Conservation (phyloP, 2,329 filamentous ascomycete genomes). For the Talaromyces sp. region DNA sequence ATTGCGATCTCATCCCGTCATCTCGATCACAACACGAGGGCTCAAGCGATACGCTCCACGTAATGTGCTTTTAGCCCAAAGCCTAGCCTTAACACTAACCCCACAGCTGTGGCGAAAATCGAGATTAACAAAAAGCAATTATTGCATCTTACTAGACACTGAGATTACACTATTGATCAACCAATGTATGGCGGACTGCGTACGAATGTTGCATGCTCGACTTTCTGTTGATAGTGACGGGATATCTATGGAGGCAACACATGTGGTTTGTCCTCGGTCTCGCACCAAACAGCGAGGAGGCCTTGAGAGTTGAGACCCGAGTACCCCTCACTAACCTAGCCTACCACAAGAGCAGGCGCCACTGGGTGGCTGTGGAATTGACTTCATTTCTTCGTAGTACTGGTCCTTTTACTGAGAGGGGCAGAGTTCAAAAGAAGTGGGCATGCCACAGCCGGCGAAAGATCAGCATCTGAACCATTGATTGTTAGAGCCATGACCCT, state of each 20-base stretch:
- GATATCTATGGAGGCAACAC: background rate
- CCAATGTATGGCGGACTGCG: background rate
- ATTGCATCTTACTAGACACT: background rate
- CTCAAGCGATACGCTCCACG: conserved; percentile 1
- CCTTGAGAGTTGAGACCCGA: background rate
- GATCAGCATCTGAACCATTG: background rate
- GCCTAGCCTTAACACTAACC: background rate
- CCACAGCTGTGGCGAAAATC: conserved; percentile 12
- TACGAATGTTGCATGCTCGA: background rate
- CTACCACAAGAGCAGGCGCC: background rate
- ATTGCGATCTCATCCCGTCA: conserved; percentile 4
- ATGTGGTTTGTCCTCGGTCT: background rate
- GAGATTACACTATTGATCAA: background rate
- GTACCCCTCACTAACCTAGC: conserved; percentile 1
- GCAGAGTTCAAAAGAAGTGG: background rate
- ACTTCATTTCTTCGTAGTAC: background rate
- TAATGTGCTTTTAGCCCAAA: background rate
- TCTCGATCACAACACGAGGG: background rate
- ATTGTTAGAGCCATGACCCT: background rate
- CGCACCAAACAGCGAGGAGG: background rate
- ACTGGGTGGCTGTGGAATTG: too few species aligned
- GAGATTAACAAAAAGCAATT: conserved; percentile 9
- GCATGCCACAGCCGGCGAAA: background rate
- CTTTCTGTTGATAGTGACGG: background rate
- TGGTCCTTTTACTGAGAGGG: background rate